Evolutionary conservation across 139 green algal species (phyloP), one percentile per base, ranked within the genome.

Genomic region (Micractinium conductrix): DNA sequence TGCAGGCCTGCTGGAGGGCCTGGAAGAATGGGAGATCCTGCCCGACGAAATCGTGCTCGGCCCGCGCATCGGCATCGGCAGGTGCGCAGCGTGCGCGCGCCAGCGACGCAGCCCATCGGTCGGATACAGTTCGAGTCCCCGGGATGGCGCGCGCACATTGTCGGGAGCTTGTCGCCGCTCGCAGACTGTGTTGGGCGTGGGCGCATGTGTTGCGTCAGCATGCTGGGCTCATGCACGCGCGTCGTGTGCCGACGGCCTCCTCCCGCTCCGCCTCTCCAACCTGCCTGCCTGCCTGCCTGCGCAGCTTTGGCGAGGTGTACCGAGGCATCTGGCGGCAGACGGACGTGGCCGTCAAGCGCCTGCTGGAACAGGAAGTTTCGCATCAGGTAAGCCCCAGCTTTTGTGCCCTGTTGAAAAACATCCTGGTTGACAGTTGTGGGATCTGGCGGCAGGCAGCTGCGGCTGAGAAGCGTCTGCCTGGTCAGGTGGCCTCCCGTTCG

Each of bases 311-410:
- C 7, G 92, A 93, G 80, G 89, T 95, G 50, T 98, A 93, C 81
- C 80, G 84, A 48, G 92, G 89, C 22, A 88, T 70, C n/a, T 98
- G 93, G 93, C 88, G 92, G n/a, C 80, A 94, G 63, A 98, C 95
- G 0, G 94, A 98, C 68, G 96, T 99, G 33, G 96, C 96, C 2
- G 93, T 99, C 65, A 99, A 99, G 91, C 87, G 89, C 35, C 89
- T 98, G 33, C 84, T 98, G 35, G 93, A 98, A 74, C 92, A 96
- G 87, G 92, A 95, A 58, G 76, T 96, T 14, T 89, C 81, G 0
- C 76, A 73, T 0, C 80, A 91, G 79, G 78, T 92, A 62, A 48
- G 80, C n/a, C n/a, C n/a, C n/a, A n/a, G n/a, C n/a, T n/a, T n/a
- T n/a, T n/a, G n/a, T n/a, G n/a, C n/a, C n/a, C n/a, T n/a, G n/a